These are phyloP conservation scores for Solanum medicagineum DNA, from an alignment of 257 asterid genomes.

Conservation along the genomic window DNA sequence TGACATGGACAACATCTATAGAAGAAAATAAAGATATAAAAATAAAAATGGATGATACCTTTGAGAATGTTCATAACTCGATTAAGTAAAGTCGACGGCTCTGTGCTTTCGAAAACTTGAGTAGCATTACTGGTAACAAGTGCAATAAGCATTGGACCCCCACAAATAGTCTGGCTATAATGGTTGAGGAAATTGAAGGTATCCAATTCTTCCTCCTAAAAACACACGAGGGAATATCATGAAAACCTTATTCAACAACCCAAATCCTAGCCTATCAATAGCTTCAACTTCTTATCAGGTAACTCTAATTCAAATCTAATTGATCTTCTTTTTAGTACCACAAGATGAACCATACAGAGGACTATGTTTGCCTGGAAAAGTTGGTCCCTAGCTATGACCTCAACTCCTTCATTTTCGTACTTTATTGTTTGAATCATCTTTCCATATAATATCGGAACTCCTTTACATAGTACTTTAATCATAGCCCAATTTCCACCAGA, in stretches of 20 bases:
- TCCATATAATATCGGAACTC: constrained; percentile 46
- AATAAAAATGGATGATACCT: constrained; percentile 24
- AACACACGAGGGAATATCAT: constrained; percentile 55
- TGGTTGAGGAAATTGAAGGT: constrained; percentile 60
- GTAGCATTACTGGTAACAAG: constrained; percentile 86
- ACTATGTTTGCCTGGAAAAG: constrained; percentile 61
- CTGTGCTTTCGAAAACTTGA: constrained; percentile 39
- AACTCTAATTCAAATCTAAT: constrained; percentile 61
- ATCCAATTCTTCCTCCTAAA: constrained; percentile 77
- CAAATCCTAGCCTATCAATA: constrained; percentile 68
- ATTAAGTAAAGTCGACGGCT: constrained; percentile 41
- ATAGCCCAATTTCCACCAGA: constrained; percentile 67
- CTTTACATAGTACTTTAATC: constrained; percentile 50
- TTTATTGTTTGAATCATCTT: constrained; percentile 49
- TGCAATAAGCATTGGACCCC: constrained; percentile 72
- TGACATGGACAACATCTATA: neutral
- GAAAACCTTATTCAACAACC: constrained; percentile 72
- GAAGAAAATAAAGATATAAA: neutral
- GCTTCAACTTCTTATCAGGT: constrained; percentile 57
- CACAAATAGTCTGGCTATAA: constrained; percentile 48
- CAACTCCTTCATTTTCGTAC: constrained; percentile 44
- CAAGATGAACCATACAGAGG: constrained; percentile 73
- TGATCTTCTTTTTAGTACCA: constrained; percentile 45
- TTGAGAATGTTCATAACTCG: constrained; percentile 51
- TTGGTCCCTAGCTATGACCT: constrained; percentile 48